Conservation (phyloP, 129 eudicot genomes). For the Helianthus annuus region DNA sequence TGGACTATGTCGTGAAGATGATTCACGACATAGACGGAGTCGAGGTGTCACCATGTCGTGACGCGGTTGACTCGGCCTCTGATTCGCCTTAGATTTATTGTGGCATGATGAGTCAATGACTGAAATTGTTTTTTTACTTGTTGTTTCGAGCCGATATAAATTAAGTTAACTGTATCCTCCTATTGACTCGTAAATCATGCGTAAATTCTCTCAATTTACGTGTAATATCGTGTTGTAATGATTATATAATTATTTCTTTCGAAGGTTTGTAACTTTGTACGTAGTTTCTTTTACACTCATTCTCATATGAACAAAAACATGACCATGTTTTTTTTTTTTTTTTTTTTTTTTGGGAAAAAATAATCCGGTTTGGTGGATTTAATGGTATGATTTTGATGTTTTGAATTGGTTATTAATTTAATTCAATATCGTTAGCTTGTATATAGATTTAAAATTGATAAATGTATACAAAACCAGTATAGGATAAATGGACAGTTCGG, state of each 20-base stretch:
- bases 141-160: background rate
- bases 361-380: no score
- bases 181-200: constrained; percentile 19
- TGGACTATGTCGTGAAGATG: constrained; percentile 65
- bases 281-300: background rate
- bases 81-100: constrained; percentile 58
- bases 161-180: constrained; percentile 9
- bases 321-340: no score
- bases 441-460: no score
- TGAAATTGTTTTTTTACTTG: background rate
- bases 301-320: no score
- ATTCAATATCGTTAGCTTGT: no score
- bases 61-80: constrained; percentile 38
- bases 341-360: no score
- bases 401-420: no score
- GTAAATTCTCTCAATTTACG: background rate
- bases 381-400: no score
- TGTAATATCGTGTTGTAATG: constrained; percentile 5
- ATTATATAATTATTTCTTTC: background rate
- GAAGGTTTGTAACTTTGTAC: background rate
- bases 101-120: constrained; percentile 29
- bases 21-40: constrained; percentile 64
- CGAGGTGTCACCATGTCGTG: constrained; percentile 54
- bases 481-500: no score
- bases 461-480: no score